Evolutionary conservation across 345 rosid species (phyloP), one percentile per base, ranked within the genome.

Genomic region (Acer negundo): DNA sequence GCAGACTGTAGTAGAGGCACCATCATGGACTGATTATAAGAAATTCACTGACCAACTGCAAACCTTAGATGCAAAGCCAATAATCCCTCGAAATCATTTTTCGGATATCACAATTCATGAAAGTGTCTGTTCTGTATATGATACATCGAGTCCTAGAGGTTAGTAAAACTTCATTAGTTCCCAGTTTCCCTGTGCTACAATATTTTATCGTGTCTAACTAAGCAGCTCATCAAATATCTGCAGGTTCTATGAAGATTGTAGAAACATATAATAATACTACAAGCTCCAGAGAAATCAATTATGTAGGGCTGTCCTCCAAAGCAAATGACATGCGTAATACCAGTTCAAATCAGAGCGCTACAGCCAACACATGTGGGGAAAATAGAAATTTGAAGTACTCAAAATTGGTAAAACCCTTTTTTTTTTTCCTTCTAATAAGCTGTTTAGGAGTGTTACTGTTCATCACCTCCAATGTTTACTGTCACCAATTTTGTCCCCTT

Each of bases 121-220:
- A 71, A 74, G 23, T 56, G 40, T 75, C 42, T 56, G 68, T 71
- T 70, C 71, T 55, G 26, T 10, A 47, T 7, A 62, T 12, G 69
- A 72, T 51, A 75, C 79, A 80, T 56, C 17, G 19, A 67, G 78
- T 68, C 70, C 67, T 7, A 68, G 20, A 79, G 89, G 89, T 87
- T 81, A 62, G 23, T 7, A 59, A 20, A 59, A 19, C 53, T 76
- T 75, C 42, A 3, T 74, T 73, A 23, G 20, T 22, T 62, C 38
- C 24, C 59, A 59, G 63, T 31, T 49, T 26, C 76, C 19, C 4
- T 79, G 20, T 67, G 62, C 47, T 61, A 10, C 71, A 9, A 6
- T 62, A 10, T 59, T 23, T 22, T 51, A 66, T 75, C 72, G 22
- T 77, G 73, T 42, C 62, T 72, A 38, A 69, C 44, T 35, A 35